Percentiles rank a stretch among this genome's conserved stretches.
phyloP scores from a whole-genome alignment of 2,329 filamentous ascomycete genomes.

The Byssoonygena ceratinophila region DNA sequence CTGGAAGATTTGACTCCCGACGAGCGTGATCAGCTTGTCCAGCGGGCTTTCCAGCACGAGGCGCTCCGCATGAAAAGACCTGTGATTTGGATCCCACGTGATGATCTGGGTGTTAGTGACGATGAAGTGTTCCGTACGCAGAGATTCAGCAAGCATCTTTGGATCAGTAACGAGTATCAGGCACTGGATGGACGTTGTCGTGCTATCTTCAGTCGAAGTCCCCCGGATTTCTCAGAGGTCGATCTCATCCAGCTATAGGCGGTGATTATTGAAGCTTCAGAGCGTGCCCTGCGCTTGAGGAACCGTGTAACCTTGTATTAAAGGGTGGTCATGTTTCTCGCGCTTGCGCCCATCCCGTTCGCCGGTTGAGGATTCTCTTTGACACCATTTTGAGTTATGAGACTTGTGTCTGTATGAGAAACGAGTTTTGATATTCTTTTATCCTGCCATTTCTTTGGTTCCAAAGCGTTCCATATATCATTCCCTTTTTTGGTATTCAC shows the following conservation, averaged over 20 bases:
- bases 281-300: background rate
- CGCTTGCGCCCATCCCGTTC: background rate
- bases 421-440: background rate
- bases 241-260: constrained; percentile 70
- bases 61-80: constrained; percentile 76
- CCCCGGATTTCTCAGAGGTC: constrained; percentile 80
- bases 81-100: constrained; percentile 85
- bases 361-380: background rate
- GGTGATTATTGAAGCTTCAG: background rate
- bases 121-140: constrained; percentile 77
- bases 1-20: constrained; percentile 88
- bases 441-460: background rate
- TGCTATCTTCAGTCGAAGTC: constrained; percentile 73
- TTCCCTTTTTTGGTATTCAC: background rate
- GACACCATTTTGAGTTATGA: background rate
- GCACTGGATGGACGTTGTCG: constrained; percentile 72
- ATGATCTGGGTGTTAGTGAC: constrained; percentile 80
- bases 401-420: background rate
- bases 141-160: constrained; percentile 65
- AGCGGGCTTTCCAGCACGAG: constrained; percentile 80
- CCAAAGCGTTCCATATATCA: background rate
- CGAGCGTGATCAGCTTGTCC: constrained; percentile 73
- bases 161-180: constrained; percentile 90
- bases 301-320: background rate
- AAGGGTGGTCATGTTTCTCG: constrained; percentile 2